Evolutionary conservation across 257 asterid species (phyloP), one percentile per base, ranked within the genome.

Genomic region (Primulina tabacum): DNA sequence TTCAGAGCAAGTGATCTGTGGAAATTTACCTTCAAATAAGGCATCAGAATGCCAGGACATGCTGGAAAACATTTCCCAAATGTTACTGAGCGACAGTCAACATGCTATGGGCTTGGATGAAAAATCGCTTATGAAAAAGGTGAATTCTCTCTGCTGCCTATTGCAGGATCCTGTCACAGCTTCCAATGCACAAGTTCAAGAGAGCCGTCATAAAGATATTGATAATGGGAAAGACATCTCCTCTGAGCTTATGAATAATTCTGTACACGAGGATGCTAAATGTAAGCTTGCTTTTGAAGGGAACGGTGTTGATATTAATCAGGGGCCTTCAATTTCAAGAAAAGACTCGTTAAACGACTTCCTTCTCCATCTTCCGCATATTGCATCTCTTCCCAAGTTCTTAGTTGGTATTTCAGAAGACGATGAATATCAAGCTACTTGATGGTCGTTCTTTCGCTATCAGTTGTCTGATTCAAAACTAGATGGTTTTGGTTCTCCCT

Each of bases 71-170:
- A 81, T 92, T 60, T 63, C 82, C 63, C 83, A 81, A 50, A 74
- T 56, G 64, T 65, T 75, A 76, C 79, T 81, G 4, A 87, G 86
- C 35, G 96, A 91, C 77, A 77, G 81, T 18, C 87, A 83, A 57
- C 65, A 55, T 33, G 60, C 84, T n/a, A 55, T 82, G 3, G 83
- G 82, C 30, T 80, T 91, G 69, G 98, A 90, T 63, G 98, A 92
- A 74, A 85, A 72, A 58, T 86, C 89, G 35, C 85, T 92, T 21
- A 84, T 92, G 97, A 92, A 84, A 74, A 85, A 81, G 79, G 97
- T 92, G 60, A 77, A 90, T 50, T 92, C 97, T 26, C 95, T 92
- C 29, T 82, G 82, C 77, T 80, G 82, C 79, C 82, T 92, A 67
- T 71, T 90, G 65, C 93, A 85, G 73, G 91, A 87, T 53, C 82